phyloP scores from a whole-genome alignment of 441 rosid genomes.

The Flueggea neowawraea region DNA sequence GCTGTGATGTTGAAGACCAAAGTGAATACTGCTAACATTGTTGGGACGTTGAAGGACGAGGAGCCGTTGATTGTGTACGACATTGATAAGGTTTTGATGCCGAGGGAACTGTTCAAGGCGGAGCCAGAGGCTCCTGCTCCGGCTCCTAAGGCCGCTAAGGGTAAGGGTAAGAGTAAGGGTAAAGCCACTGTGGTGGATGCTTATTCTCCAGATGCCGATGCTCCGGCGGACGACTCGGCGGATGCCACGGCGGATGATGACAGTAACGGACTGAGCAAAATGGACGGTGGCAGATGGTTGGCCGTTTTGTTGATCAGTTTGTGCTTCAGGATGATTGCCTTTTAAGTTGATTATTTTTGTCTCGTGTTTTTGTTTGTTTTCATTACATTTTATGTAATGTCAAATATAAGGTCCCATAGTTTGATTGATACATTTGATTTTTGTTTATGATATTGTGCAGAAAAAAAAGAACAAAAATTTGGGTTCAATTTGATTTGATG shows the following conservation, averaged over 20 bases:
- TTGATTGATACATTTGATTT: no score
- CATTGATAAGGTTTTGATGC: conserved; percentile 65
- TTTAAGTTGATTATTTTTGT: no score
- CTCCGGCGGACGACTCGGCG: conserved; percentile 53
- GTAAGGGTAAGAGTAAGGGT: not conserved
- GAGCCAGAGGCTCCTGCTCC: conserved; percentile 36
- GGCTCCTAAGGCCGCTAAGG: conserved; percentile 40
- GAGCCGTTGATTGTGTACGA: conserved; percentile 80
- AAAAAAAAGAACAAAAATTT: no score
- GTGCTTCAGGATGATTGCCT: no score
- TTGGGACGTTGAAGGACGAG: conserved; percentile 68
- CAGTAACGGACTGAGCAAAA: conserved; percentile 25
- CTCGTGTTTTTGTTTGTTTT: no score
- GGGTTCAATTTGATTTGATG: no score
- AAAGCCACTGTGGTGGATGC: conserved; percentile 28
- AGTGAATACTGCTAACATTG: conserved; percentile 58
- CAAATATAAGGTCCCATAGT: no score
- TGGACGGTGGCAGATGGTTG: conserved; percentile 29
- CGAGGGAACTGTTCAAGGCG: conserved; percentile 61
- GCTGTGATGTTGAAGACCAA: conserved; percentile 67
- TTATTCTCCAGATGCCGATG: conserved; percentile 44
- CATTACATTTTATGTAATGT: no score
- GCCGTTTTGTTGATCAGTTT: conserved; percentile 10
- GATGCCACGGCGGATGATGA: conserved; percentile 49
- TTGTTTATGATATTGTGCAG: no score